Base-by-base conservation (phyloP, 2,329 filamentous ascomycete genomes). In the Malbranchea cinnamomea region DNA sequence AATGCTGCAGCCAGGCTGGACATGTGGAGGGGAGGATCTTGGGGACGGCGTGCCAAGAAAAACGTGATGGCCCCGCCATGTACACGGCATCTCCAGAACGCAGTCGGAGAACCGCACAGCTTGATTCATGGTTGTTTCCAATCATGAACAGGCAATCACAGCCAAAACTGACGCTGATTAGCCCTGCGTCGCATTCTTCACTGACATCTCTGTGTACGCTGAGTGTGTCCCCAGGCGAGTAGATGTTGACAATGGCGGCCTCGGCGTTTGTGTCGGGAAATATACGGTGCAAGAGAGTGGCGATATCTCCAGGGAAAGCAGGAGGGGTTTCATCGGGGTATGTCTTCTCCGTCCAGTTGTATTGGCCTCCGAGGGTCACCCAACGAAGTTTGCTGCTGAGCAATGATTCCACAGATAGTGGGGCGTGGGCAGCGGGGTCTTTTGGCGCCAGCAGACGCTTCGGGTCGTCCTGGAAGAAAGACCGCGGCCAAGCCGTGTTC, bases 41-140 rank as follows among this genome's bases (percentile, higher is more conserved):
- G 4, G 89, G 85, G 8, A 95, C 84, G 8, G 81, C 85, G 57
- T 95, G 89, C 87, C 87, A 95, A 2, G 87, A 85, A 54, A 83
- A 92, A 24, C 89, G 67, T 3, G 81, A 78, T 34, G 73, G 64
- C 12, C 78, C 69, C 28, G 71, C 75, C 87, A 98, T 95, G 47
- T 91, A 84, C 1, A 95, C 72, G 1, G 75, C 83, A 57, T 94
- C 87, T 0, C 89, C 87, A 1, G 83, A 92, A 14, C 75, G 67
- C 21, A 95, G 60, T 13, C 78, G 65, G 20, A 92, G 46, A 15
- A 53, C 37, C 18, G 60, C 54, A n/a, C 55, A 56, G 2, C 49
- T 49, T 14, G 46, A 44, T 1, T 47, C 50, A 23, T 65, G 62
- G 11, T 68, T 71, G 5, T 80, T 70, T 2, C 81, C 78, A 35